A percentile compares a stretch with the other conserved stretches of the same genome.
These are phyloP conservation scores for Hemileccinum impolitum DNA, from an alignment of 768 basidiomycete species.

Conservation along the genomic window DNA sequence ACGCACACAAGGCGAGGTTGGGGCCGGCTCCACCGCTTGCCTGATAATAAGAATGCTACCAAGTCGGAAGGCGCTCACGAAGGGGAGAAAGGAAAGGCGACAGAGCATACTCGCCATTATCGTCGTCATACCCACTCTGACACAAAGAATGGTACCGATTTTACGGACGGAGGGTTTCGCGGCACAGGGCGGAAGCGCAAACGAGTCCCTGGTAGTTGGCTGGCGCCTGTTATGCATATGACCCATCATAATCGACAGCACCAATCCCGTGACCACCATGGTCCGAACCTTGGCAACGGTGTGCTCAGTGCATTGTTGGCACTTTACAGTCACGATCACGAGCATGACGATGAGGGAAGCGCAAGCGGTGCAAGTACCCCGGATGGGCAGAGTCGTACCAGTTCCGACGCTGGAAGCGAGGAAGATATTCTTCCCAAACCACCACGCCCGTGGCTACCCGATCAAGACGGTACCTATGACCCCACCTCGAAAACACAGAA, in stretches of 20 bases:
- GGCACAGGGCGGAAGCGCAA: slow-evolving; percentile 14
- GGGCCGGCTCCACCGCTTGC: slow-evolving; percentile 16
- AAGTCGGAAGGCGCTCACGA: neutral
- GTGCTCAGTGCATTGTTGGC: slow-evolving; percentile 65
- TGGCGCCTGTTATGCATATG: slow-evolving; percentile 2
- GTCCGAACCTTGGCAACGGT: slow-evolving; percentile 39
- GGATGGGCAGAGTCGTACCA: slow-evolving; percentile 15
- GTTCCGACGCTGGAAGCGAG: slow-evolving; percentile 21
- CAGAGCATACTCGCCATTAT: neutral
- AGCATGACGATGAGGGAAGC: slow-evolving; percentile 29
- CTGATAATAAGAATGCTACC: neutral
- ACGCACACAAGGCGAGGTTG: slow-evolving; percentile 39
- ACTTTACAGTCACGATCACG: slow-evolving; percentile 45
- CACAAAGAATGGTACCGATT: slow-evolving; percentile 7
- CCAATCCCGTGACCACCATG: slow-evolving; percentile 7
- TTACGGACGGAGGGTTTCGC: neutral
- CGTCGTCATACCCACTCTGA: slow-evolving; percentile 8
- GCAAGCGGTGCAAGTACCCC: slow-evolving; percentile 21
- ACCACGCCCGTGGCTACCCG: slow-evolving; percentile 20
- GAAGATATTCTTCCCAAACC: slow-evolving; percentile 16
- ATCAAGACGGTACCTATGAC: slow-evolving; percentile 5
- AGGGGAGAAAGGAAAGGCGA: slow-evolving; percentile 9
- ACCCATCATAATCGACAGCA: neutral
- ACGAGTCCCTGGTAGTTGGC: slow-evolving; percentile 19
- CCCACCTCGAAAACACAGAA: slow-evolving; percentile 4